phyloP scores from a whole-genome alignment of 345 rosid genomes.

The Melastoma malabathricum region DNA sequence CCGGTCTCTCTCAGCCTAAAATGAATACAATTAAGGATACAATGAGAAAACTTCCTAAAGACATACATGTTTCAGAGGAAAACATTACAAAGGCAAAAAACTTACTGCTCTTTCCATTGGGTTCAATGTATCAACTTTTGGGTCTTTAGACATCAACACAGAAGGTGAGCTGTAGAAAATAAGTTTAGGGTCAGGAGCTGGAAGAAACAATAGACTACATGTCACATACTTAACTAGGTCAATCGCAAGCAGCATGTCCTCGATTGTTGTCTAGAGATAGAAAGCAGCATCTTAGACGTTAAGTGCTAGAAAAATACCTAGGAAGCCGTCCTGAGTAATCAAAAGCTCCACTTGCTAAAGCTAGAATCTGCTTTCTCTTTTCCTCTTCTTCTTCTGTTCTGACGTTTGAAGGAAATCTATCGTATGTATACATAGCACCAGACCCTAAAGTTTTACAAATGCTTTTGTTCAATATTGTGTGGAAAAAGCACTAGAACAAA shows the following conservation, averaged over 20 bases:
- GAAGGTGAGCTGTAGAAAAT: conserved; percentile 56
- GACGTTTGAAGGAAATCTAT: conserved; percentile 82
- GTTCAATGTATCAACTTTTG: conserved; percentile 51
- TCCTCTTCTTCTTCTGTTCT: conserved; percentile 92
- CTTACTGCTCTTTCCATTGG: conserved; percentile 97
- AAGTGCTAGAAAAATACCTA: conserved; percentile 27
- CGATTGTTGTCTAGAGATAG: not conserved
- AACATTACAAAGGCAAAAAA: conserved; percentile 13
- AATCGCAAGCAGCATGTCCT: not conserved
- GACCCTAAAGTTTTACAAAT: conserved; percentile 30
- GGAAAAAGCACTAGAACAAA: too few species aligned
- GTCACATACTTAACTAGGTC: not conserved
- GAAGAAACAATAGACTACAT: conserved; percentile 2
- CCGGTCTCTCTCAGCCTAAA: conserved; percentile 87
- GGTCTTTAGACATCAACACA: conserved; percentile 35
- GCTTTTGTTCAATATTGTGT: not conserved
- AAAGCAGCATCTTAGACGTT: not conserved
- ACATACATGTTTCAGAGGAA: conserved; percentile 8
- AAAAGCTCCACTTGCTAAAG: conserved; percentile 75
- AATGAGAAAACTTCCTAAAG: conserved; percentile 6
- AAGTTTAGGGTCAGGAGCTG: conserved; percentile 1
- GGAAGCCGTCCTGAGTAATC: conserved; percentile 69
- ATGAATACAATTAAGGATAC: conserved; percentile 1
- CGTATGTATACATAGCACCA: conserved; percentile 80
- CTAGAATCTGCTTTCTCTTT: conserved; percentile 89